Percentiles rank a stretch among this genome's conserved stretches.
phyloP scores from a whole-genome alignment of 2,329 filamentous ascomycete species.

The Phialophora expanda region DNA sequence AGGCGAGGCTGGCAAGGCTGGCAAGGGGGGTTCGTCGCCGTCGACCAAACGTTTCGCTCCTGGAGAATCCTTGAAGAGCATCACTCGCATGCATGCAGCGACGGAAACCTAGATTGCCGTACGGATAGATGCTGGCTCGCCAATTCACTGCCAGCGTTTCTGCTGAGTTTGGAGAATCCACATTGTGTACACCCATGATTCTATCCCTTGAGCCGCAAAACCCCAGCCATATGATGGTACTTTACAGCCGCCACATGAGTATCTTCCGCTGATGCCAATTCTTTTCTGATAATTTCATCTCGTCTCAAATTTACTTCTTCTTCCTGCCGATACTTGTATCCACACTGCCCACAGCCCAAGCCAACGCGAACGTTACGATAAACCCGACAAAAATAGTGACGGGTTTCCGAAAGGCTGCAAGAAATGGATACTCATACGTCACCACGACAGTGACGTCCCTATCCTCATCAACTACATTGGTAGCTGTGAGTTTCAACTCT shows the following conservation, averaged over 20 bases:
- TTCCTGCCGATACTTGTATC: slow-evolving; percentile 78
- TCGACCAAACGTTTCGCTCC: background rate
- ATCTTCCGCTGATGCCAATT: background rate
- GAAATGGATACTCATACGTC: slow-evolving; percentile 81
- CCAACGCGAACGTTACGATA: slow-evolving; percentile 73
- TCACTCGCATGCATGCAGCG: background rate
- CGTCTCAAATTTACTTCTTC: slow-evolving; percentile 23
- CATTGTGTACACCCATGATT: background rate
- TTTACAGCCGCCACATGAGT: background rate
- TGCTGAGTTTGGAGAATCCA: background rate
- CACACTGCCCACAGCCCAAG: slow-evolving; percentile 76
- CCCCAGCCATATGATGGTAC: background rate
- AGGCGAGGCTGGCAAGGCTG: slow-evolving; percentile 1
- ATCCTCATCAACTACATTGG: slow-evolving; percentile 89
- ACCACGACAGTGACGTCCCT: slow-evolving; percentile 70
- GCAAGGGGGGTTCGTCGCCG: background rate
- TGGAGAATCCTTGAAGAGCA: background rate
- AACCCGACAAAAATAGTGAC: slow-evolving; percentile 76
- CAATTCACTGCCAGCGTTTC: background rate
- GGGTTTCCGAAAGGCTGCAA: slow-evolving; percentile 82
- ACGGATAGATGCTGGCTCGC: background rate
- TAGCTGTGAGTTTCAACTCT: slow-evolving; percentile 75
- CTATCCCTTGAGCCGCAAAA: background rate
- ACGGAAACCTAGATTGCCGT: background rate
- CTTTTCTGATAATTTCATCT: slow-evolving; percentile 3